Evolutionary conservation across 164 flowering plant species (phyloP), one percentile per base, ranked within the genome.

Genomic region (Liquidambar formosana): DNA sequence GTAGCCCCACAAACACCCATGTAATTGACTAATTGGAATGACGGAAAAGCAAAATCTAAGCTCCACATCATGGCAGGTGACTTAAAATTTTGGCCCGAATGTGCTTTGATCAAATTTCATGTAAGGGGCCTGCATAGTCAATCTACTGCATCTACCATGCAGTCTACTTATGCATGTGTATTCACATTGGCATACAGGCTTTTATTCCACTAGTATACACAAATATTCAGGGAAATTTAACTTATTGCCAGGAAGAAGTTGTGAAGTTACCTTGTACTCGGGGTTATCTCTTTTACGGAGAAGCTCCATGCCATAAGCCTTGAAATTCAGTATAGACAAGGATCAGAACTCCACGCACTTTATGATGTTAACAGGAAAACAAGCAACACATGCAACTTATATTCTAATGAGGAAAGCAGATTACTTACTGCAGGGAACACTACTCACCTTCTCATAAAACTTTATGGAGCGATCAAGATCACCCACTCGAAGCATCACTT

Each of bases 271-370:
- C 84, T 78, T 76, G 69, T 71, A 67, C 15, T 82, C 77, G 25
- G 82, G 82, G 46, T 70, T 45, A 74, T 82, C 86, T 45, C 64
- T 65, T 65, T 49, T 74, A 44, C 77, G 73, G 19, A 78, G 83
- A 45, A 82, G 82, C 64, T 82, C 79, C 86, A 82, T 82, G 51
- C 86, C 86, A 78, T 63, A 80, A 28, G 82, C 86, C 86, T 82
- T 2, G 6, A 27, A 19, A 21, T 48, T 19, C 21, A 66, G 28
- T 21, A 22, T 28, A 62, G 27, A 13, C 23, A 60, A 22, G 49
- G 5, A 67, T 41, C 26, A 65, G 26, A 54, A 26, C 10, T 46
- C 6, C 27, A 54, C 61, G 6, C 10, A 54, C 4, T 49, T 41
- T 28, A 41, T 53, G 43, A 13, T 47, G n/a, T 10, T 14, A 25